Percentiles rank a stretch among this genome's conserved stretches.
These are phyloP conservation scores for Sporothrix sp. DNA, from an alignment of 2,329 filamentous ascomycete species.

Conservation along the genomic window DNA sequence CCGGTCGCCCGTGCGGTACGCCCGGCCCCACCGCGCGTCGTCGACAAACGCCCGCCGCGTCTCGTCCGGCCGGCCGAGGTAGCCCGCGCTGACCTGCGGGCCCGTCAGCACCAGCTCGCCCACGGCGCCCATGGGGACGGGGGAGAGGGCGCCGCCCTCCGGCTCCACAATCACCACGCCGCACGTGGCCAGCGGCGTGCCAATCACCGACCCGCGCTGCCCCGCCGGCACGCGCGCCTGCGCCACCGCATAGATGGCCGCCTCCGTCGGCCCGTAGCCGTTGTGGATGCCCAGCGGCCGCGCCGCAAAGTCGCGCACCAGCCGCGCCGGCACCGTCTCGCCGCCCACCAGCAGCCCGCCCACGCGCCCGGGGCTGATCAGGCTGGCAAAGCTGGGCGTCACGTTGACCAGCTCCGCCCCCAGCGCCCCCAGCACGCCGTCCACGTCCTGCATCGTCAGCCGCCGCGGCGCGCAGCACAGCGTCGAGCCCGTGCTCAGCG, in stretches of 20 bases:
- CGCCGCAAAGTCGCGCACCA: not conserved
- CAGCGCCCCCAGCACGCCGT: slow-evolving; percentile 21
- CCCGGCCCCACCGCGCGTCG: slow-evolving; percentile 7
- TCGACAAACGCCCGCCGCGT: slow-evolving; percentile 26
- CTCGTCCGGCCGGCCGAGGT: slow-evolving; percentile 42
- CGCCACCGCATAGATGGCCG: slow-evolving; percentile 17
- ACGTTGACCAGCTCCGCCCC: slow-evolving; percentile 30
- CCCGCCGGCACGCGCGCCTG: slow-evolving; percentile 16
- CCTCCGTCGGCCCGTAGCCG: slow-evolving; percentile 24
- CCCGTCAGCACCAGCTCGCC: slow-evolving; percentile 18
- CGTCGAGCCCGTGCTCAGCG: slow-evolving; percentile 23
- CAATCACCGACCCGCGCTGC: slow-evolving; percentile 28
- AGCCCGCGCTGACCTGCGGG: slow-evolving; percentile 31
- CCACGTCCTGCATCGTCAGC: slow-evolving; percentile 22
- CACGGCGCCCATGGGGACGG: slow-evolving; percentile 15
- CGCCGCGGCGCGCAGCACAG: slow-evolving; percentile 26
- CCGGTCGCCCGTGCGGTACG: slow-evolving; percentile 18
- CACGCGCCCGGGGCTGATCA: slow-evolving; percentile 24
- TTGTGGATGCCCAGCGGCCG: slow-evolving; percentile 16
- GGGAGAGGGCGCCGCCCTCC: slow-evolving; percentile 1
- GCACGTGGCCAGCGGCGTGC: slow-evolving; percentile 27
- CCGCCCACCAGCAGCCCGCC: slow-evolving; percentile 27
- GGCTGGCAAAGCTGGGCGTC: slow-evolving; percentile 29
- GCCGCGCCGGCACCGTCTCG: slow-evolving; percentile 15
- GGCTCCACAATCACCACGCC: slow-evolving; percentile 24